Percentiles rank a stretch among this genome's conserved stretches.
These are phyloP conservation scores for Tolypocladium ophioglossoides DNA, from an alignment of 2,329 filamentous ascomycete genomes.

Conservation along the genomic window DNA sequence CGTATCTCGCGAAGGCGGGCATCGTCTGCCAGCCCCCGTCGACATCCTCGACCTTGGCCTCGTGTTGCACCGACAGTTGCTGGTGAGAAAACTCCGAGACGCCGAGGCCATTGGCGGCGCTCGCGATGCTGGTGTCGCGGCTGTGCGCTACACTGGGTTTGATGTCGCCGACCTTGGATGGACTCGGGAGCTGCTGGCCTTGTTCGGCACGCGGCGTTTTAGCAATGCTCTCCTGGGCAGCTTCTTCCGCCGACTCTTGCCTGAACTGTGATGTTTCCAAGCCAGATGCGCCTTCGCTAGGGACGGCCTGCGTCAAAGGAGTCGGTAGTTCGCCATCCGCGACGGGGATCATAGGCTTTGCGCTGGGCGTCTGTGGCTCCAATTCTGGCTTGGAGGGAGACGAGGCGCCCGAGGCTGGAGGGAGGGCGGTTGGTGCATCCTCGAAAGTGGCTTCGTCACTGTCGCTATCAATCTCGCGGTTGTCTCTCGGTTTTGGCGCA, in stretches of 20 bases:
- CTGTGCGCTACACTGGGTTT: constrained; percentile 14
- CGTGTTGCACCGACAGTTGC: constrained; percentile 50
- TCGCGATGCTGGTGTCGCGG: constrained; percentile 28
- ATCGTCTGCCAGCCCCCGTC: constrained; percentile 85
- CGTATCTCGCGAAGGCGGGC: constrained; percentile 85
- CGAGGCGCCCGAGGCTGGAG: background rate
- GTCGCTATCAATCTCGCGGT: constrained; percentile 16
- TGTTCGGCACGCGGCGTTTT: constrained; percentile 3
- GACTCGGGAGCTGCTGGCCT: constrained; percentile 2
- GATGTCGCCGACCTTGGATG: constrained; percentile 6
- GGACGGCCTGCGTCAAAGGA: background rate
- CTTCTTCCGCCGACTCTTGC: background rate
- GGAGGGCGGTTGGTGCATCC: constrained; percentile 20
- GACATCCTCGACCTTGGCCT: constrained; percentile 40
- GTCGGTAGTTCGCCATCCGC: background rate
- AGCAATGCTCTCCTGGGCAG: background rate
- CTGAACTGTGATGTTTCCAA: background rate
- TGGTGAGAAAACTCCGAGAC: constrained; percentile 89
- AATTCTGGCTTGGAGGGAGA: background rate
- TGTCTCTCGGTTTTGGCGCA: background rate
- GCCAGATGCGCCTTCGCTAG: background rate
- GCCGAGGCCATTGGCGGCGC: constrained; percentile 16
- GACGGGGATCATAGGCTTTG: background rate
- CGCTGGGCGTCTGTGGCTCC: background rate
- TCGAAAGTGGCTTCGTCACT: constrained; percentile 27